A percentile compares a stretch with the other conserved stretches of the same genome.
Conservation (phyloP, 495 filamentous ascomycete species). For the Annulohypoxylon maeteangense region DNA sequence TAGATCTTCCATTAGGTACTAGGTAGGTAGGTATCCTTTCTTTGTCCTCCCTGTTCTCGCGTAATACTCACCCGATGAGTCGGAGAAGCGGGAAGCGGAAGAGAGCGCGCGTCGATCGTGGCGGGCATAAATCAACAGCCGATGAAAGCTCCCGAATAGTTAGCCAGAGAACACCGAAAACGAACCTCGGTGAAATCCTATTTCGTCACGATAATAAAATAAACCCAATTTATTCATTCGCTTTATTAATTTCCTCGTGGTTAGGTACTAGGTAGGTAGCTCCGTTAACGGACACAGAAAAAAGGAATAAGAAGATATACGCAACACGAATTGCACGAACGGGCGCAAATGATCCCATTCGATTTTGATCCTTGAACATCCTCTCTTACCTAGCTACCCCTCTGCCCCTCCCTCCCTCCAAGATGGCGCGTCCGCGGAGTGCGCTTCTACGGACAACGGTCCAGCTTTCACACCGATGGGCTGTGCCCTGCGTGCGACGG, state of each 20-base stretch:
- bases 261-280: background rate
- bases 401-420: conserved; percentile 13
- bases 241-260: background rate
- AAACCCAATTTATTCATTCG: conserved; percentile 25
- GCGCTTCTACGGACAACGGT: conserved; percentile 31
- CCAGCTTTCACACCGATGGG: conserved; percentile 40
- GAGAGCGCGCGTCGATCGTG: background rate
- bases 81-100: conserved; percentile 12
- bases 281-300: background rate
- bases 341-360: conserved; percentile 11
- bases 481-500: conserved; percentile 28
- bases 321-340: background rate
- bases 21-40: no score
- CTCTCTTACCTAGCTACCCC: conserved; percentile 3
- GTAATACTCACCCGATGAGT: conserved; percentile 21
- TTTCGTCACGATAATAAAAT: conserved; percentile 32
- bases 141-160: conserved; percentile 26
- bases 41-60: conserved; percentile 17
- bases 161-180: conserved; percentile 20
- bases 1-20: background rate
- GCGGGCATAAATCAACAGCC: conserved; percentile 45
- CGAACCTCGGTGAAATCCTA: conserved; percentile 33
- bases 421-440: conserved; percentile 40
- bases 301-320: background rate
- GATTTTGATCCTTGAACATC: conserved; percentile 1